A percentile compares a stretch with the other conserved stretches of the same genome.
Conservation (phyloP, 2,329 filamentous ascomycete species). For the Hypoxylon sp. region DNA sequence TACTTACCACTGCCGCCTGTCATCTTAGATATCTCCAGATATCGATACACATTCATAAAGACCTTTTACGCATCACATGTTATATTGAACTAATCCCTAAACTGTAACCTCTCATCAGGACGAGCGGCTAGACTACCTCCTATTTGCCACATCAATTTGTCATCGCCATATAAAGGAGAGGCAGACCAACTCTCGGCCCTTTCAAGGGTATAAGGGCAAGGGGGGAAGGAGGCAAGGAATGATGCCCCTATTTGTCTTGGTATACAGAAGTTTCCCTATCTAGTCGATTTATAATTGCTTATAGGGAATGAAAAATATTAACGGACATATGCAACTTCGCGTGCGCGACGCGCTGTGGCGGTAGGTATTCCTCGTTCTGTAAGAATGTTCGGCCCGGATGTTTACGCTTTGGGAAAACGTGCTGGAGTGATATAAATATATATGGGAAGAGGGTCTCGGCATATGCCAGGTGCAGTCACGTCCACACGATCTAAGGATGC, state of each 20-base stretch:
- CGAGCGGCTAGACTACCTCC: constrained; percentile 8
- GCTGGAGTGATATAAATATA: constrained; percentile 38
- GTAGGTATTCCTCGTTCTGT: constrained; percentile 6
- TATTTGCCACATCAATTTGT: constrained; percentile 42
- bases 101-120: constrained; percentile 25
- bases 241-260: constrained; percentile 17
- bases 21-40: constrained; percentile 3
- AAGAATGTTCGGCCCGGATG: constrained; percentile 26
- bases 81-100: constrained; percentile 4
- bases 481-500: constrained; percentile 19
- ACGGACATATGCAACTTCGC: constrained; percentile 25
- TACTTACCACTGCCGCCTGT: constrained; percentile 3
- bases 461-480: constrained; percentile 21
- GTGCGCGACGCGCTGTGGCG: constrained; percentile 29
- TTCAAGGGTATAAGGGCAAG: constrained; percentile 24
- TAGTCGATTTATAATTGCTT: constrained; percentile 42
- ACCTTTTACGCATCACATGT: constrained; percentile 6
- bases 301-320: constrained; percentile 36
- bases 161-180: constrained; percentile 27
- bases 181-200: constrained; percentile 31
- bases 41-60: constrained; percentile 10
- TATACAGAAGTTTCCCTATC: constrained; percentile 14
- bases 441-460: constrained; percentile 31
- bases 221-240: constrained; percentile 10
- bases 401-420: constrained; percentile 11